A percentile compares a stretch with the other conserved stretches of the same genome.
Conservation (phyloP, 768 basidiomycete genomes). For the Candolleomyces eurysporus region DNA sequence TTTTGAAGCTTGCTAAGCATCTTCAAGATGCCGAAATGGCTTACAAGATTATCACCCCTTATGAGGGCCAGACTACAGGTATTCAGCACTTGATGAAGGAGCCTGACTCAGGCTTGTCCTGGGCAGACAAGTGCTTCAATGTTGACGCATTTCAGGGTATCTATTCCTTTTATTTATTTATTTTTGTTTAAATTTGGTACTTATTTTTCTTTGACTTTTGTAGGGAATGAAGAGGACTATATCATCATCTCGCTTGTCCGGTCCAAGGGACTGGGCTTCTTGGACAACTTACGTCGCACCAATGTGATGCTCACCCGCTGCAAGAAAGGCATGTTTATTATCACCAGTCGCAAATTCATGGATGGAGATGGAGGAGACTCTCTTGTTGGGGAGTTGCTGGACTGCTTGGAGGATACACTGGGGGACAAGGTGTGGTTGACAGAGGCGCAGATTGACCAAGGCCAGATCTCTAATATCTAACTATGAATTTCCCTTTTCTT, state of each 20-base stretch:
- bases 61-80: slow-evolving; percentile 64
- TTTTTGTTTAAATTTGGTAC: slow-evolving; percentile 2
- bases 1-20: slow-evolving; percentile 54
- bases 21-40: slow-evolving; percentile 48
- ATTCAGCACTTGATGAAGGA: slow-evolving; percentile 58
- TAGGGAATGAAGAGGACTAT: slow-evolving; percentile 82
- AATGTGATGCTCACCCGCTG: slow-evolving; percentile 90
- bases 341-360: slow-evolving; percentile 62
- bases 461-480: slow-evolving; percentile 9
- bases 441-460: slow-evolving; percentile 37
- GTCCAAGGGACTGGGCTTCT: slow-evolving; percentile 62
- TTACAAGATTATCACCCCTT: slow-evolving; percentile 77
- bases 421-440: slow-evolving; percentile 39
- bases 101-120: slow-evolving; percentile 41
- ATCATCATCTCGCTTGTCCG: slow-evolving; percentile 74
- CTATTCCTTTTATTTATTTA: slow-evolving; percentile 8
- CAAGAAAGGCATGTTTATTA: slow-evolving; percentile 75
- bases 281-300: slow-evolving; percentile 60
- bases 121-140: slow-evolving; percentile 77
- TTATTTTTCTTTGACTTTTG: slow-evolving; percentile 2
- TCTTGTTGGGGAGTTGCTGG: slow-evolving; percentile 42
- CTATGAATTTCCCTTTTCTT: background rate
- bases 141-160: slow-evolving; percentile 85
- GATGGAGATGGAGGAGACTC: slow-evolving; percentile 45
- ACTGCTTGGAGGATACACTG: slow-evolving; percentile 34